Base-by-base conservation (phyloP, 352 stramenopile genomes). In the Pythium rhizo-oryzae region DNA sequence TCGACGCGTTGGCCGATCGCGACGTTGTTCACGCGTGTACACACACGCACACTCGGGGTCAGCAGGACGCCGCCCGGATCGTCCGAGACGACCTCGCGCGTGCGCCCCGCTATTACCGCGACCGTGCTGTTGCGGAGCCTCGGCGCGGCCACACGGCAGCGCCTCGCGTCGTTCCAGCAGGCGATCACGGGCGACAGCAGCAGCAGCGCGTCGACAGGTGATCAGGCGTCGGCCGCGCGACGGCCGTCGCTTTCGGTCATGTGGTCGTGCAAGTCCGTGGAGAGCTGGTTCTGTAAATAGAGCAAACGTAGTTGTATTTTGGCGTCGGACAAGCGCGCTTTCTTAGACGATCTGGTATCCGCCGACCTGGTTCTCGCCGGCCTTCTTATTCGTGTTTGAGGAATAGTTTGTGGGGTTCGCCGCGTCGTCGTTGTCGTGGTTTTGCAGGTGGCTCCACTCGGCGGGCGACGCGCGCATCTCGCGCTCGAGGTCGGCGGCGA, bases 401-500 rank as follows among this genome's bases (percentile, higher is more conserved):
- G n/a, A n/a, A n/a, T 47, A 47, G 41, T 47, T 47, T 8, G 28
- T 6, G 28, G 28, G 3, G 28, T 6, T 6, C 28, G 28, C 28
- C 3, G 18, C 8, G 41, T 19, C 4, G 41, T 47, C 62, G 24
- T 57, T 59, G 15, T 19, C 37, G 50, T 59, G 16, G 51, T 43
- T 24, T 11, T 41, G 24, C 13, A 49, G 25, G 51, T 54, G 46
- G 33, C 24, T 52, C 37, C 64, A 56, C 16, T 62, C 16, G n/a
- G 52, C 25, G 24, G 65, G 66, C 33, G 60, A 39, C 41, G 47
- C 18, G 33, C 52, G 51, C 43, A 56, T 16, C 33, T 90, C 76
- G 19, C 80, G 79, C 57, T 91, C 82, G 25, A 92, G 72, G 53
- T 90, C 80, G 5, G 78, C 82, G 18, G 84, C 84, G 44, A 91